phyloP scores from a whole-genome alignment of 805 yeast species.

The Scheffersomyces spartinae region DNA sequence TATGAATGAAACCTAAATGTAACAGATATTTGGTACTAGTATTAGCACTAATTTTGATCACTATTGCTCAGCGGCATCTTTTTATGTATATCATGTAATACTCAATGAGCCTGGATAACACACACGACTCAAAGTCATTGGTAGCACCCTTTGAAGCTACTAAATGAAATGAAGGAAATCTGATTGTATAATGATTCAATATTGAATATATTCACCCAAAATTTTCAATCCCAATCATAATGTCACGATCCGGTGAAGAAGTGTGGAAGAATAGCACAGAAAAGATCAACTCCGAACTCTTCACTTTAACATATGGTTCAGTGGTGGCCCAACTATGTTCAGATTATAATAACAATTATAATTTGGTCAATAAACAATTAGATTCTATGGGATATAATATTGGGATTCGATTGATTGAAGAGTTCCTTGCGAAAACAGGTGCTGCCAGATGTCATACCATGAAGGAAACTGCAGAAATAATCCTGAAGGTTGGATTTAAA shows the following conservation, averaged over 20 bases:
- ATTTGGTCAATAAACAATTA: constrained; percentile 69
- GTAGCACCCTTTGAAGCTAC: no score
- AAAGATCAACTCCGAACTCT: constrained; percentile 84
- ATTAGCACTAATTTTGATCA: no score
- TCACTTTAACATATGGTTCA: constrained; percentile 92
- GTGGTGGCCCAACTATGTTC: constrained; percentile 84
- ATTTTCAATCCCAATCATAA: no score
- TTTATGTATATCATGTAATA: no score
- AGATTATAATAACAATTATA: constrained; percentile 67
- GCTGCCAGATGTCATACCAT: constrained; percentile 69
- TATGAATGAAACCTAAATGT: no score
- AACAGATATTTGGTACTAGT: no score
- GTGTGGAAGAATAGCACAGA: constrained; percentile 84
- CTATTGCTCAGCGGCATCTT: no score
- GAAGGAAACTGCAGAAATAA: constrained; percentile 78
- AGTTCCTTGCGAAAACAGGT: constrained; percentile 82
- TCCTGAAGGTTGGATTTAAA: constrained; percentile 82
- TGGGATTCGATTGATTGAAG: constrained; percentile 85
- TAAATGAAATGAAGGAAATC: no score
- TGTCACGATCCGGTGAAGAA: constrained; percentile 83
- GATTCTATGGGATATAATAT: constrained; percentile 94
- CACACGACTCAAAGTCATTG: no score
- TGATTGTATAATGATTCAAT: no score
- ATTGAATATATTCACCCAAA: no score
- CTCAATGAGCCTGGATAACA: no score